Base-by-base conservation (phyloP, 2,329 filamentous ascomycete genomes). In the Alternaria viburni region DNA sequence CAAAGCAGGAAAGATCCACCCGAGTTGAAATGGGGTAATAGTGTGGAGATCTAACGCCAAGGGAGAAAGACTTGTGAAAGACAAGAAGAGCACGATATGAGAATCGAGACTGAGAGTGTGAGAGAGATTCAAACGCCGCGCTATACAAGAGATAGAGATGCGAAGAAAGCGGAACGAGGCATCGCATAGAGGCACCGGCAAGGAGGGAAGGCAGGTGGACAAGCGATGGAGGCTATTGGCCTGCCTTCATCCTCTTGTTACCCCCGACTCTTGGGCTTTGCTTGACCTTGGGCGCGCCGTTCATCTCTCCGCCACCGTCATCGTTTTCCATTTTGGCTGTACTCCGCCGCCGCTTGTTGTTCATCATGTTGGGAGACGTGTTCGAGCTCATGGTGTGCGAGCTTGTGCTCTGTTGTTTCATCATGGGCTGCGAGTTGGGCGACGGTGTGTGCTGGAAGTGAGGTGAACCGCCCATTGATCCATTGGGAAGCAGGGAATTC, bases 351-450 rank as follows among this genome's bases (percentile, higher is more conserved):
- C 86, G 81, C 77, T 90, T 90, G 71, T 84, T 84, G 69, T 81
- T 85, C 46, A 88, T 85, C 46, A 88, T 84, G 69, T 87, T 89
- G 3, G 88, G 88, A 68, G 88, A 90, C 6, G 88, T 89, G 68
- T 87, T 89, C 30, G 87, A 86, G 70, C 86, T 89, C 9, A 85
- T 82, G 4, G 82, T 84, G 67, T 80, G 80, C 17, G 78, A 86
- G 75, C 83, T 87, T 66, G 87, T 86, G 72, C 81, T 87, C 74
- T 84, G 85, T 71, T 88, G 86, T 50, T 85, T 83, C 54, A 86
- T 81, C 86, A 90, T 88, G 23, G 69, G 83, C 68, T 83, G 80
- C 10, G 79, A 80, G 44, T 81, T 81, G 19, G 83, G 83, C 23
- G 81, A 83, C 9, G 83, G 82, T 8, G 82, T 84, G 67, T 84